Percentiles rank a stretch among this genome's conserved stretches.
Conservation (phyloP, 768 basidiomycete genomes). For the Pleurotus ostreatus region DNA sequence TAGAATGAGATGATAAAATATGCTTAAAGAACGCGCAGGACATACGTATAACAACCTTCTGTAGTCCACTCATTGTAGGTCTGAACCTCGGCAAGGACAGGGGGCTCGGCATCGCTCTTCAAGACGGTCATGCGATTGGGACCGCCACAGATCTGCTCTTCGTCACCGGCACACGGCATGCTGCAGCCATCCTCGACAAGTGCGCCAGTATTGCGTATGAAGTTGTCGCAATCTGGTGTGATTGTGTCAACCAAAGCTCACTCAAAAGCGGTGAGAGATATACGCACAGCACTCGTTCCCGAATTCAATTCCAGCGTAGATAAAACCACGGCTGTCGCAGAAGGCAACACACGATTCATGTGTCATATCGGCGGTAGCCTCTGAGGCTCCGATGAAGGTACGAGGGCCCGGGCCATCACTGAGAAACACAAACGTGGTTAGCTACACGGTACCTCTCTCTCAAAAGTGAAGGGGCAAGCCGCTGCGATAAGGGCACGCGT, state of each 20-base stretch:
- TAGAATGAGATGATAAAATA: background rate
- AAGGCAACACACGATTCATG: conserved; percentile 8
- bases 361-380: conserved; percentile 9
- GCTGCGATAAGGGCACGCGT: no score
- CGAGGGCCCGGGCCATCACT: conserved; percentile 7
- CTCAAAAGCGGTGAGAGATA: background rate
- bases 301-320: conserved; percentile 7
- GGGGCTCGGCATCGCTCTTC: background rate
- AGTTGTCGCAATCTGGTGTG: conserved; percentile 5
- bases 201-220: background rate
- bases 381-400: background rate
- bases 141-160: conserved; percentile 13
- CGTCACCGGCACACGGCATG: conserved; percentile 15
- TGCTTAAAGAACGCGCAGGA: background rate
- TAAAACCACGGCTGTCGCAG: background rate
- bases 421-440: background rate
- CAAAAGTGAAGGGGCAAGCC: background rate
- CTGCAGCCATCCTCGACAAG: conserved; percentile 9
- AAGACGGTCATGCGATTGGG: conserved; percentile 6
- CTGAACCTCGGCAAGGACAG: background rate
- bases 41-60: conserved; percentile 14
- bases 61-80: conserved; percentile 4
- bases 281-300: conserved; percentile 6
- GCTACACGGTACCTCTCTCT: background rate
- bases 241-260: background rate